Evolutionary conservation across 2,329 filamentous ascomycete species (phyloP), one percentile per base, ranked within the genome.

Genomic region (Xylaria multiplex): DNA sequence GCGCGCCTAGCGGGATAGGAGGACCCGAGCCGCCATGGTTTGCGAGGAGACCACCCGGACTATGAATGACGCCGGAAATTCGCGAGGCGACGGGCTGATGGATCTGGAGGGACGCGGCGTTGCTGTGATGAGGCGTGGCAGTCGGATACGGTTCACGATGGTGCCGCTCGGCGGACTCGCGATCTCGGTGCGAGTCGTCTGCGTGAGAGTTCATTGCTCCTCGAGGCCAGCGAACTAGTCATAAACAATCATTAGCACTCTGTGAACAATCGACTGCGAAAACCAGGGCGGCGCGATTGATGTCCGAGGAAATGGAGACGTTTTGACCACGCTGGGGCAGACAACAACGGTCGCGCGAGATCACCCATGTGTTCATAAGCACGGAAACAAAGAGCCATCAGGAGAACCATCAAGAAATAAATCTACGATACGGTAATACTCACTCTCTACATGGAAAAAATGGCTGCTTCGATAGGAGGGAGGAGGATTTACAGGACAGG

Each of bases 21-120:
- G 86, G 83, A 43, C 83, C 81, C 40, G 86, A 85, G 40, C 86
- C 85, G 59, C 89, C 88, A 72, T 93, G 88, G 71, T 90, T 93
- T 8, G 90, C 88, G 45, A 98, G 87, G 42, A 98, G 85, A 8
- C 95, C 95, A 71, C 96, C 95, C 1, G 95, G 95, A 52, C 93
- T 96, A 77, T 97, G 95, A 63, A 97, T 96, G 59, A 93, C 91
- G 69, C 90, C 91, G 64, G 91, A 81, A 69, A 93, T 84, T 79
- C 94, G 84, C 76, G 93, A 89, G 68, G 95, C 95, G 65, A 97
- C 93, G 5, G 95, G 95, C 79, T 98, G 95, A 79, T 98, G 95
- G 73, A 98, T 90, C 61, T 94, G 93, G 61, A 97, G 92, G 2
- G 94, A 93, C 64, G 91, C 93, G 45, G 92, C 90, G 76, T 92